A percentile compares a stretch with the other conserved stretches of the same genome.
Evolutionary conservation across 352 stramenopile genomes (phyloP).

Genomic region (Bremia lactucae): DNA sequence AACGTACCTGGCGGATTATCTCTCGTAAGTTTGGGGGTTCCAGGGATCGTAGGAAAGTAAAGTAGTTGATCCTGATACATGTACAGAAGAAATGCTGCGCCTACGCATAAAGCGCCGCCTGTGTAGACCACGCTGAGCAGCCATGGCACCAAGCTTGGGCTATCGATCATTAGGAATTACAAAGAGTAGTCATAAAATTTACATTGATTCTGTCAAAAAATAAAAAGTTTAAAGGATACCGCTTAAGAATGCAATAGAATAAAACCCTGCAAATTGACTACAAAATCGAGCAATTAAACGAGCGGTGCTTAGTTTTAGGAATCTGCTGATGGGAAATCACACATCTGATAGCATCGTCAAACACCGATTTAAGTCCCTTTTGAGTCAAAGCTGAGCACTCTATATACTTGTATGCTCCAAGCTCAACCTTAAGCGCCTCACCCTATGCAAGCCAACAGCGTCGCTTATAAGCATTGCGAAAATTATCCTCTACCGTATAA

Average conservation of each 20-base stretch:
- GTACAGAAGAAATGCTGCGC: constrained; percentile 63
- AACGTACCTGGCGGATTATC: constrained; percentile 61
- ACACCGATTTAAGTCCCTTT: constrained; percentile 90
- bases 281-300: constrained; percentile 60
- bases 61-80: constrained; percentile 75
- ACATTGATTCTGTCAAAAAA: no score
- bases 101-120: constrained; percentile 41
- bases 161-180: no score
- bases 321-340: constrained; percentile 76
- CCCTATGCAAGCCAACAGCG: constrained; percentile 27
- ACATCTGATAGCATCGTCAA: constrained; percentile 89
- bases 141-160: constrained; percentile 40
- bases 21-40: constrained; percentile 65
- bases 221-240: no score
- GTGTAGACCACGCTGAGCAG: constrained; percentile 53
- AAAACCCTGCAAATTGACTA: constrained; percentile 25
- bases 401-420: constrained; percentile 88
- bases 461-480: constrained; percentile 1
- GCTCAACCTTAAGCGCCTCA: constrained; percentile 80
- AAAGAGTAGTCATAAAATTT: no score
- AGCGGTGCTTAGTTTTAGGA: constrained; percentile 35
- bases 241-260: no score
- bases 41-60: constrained; percentile 75
- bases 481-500: background rate
- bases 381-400: constrained; percentile 91